Evolutionary conservation across 345 rosid species (phyloP), one percentile per base, ranked within the genome.

Genomic region (Euclidium syriacum): DNA sequence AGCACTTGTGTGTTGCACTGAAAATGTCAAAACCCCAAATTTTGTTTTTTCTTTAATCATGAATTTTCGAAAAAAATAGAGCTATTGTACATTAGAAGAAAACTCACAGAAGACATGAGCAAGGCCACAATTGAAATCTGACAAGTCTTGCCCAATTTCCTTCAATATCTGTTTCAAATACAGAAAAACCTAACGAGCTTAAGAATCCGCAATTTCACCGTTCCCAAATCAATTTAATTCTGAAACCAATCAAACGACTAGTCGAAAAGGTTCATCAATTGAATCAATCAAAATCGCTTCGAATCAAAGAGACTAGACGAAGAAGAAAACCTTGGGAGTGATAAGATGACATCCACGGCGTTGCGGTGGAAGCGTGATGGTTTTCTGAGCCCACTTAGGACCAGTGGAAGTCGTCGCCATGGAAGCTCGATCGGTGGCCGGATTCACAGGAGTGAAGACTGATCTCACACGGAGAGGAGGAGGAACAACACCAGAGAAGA

Each of bases 341-440:
- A 92, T 71, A 22, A 92, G 95, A 85, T 92, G 95, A 62, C 96
- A 92, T 67, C 98, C 98, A 5, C 96, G 95, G 44, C 77, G 76
- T 24, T 43, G 83, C 0, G 95, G 94, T 24, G 95, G 80, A 33
- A 92, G 81, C 44, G 94, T 87, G 40, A 89, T 51, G 62, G 94
- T 92, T 80, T 81, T 92, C 83, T 92, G 96, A 39, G 94, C 90
- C 98, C 95, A 87, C 77, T 85, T 87, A 25, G 95, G 94, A 36
- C 69, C 75, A 9, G 85, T 26, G 3, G 79, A 39, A 39, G 81
- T 24, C 0, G 81, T 53, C 40, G 87, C 78, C 83, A 84, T 83
- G 30, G 84, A 63, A 65, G 58, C 65, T 54, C 44, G 65, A 69
- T 73, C 71, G 29, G 62, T 52, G 58, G 63, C 36, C 34, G 82